phyloP scores from a whole-genome alignment of 73 alveolate species.

The Paramecium tetraurelia region DNA sequence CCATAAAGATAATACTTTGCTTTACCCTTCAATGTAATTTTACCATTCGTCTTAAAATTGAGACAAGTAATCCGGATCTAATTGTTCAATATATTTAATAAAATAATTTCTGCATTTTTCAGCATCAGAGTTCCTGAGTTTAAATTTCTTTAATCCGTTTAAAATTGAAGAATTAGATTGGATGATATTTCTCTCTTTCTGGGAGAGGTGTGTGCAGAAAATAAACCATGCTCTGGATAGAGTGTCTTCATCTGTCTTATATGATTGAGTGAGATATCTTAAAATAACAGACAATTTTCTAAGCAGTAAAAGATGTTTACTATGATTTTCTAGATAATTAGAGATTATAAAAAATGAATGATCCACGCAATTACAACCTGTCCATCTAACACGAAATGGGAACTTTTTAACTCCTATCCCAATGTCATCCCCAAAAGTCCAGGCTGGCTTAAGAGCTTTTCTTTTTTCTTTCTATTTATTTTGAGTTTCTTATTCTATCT shows the following conservation, averaged over 20 bases:
- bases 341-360: background rate
- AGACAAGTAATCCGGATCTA: background rate
- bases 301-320: background rate
- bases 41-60: background rate
- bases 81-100: background rate
- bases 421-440: constrained; percentile 16
- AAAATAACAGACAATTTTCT: background rate
- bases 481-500: background rate
- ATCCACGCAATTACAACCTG: constrained; percentile 12
- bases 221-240: background rate
- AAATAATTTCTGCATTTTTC: background rate
- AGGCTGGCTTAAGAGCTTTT: background rate
- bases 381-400: constrained; percentile 48
- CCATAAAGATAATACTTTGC: background rate
- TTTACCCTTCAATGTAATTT: background rate
- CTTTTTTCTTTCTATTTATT: constrained; percentile 25
- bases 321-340: background rate
- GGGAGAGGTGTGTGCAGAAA: background rate
- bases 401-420: constrained; percentile 40
- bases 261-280: constrained; percentile 13
- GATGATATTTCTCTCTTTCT: background rate
- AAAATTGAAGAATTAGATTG: background rate
- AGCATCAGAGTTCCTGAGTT: background rate
- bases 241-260: background rate
- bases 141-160: background rate